These are phyloP conservation scores for Hypoxylon sp. DNA, from an alignment of 2,329 filamentous ascomycete genomes.

Conservation along the genomic window DNA sequence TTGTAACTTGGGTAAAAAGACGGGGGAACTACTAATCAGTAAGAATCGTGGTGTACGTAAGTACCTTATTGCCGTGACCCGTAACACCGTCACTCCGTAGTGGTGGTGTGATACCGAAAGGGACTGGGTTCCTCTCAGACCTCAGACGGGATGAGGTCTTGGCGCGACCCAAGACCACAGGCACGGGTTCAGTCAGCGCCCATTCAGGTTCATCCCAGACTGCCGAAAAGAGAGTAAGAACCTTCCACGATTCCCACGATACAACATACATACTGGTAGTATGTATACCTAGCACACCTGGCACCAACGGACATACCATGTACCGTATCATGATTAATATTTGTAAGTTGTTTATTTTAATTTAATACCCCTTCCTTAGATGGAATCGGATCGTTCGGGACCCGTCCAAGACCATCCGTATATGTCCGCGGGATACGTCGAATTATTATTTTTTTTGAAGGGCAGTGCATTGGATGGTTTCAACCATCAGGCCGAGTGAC, in stretches of 20 bases:
- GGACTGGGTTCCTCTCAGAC: conserved; percentile 25
- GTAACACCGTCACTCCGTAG: conserved; percentile 18
- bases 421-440: conserved; percentile 15
- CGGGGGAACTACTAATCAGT: conserved; percentile 20
- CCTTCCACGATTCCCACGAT: conserved; percentile 18
- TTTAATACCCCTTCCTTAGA: neutral
- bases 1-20: conserved; percentile 13
- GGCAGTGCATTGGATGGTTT: conserved; percentile 4
- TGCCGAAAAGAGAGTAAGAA: conserved; percentile 45
- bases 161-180: conserved; percentile 52
- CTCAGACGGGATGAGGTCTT: conserved; percentile 49
- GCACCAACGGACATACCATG: conserved; percentile 22
- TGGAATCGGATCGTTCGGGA: conserved; percentile 24
- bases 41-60: conserved; percentile 47
- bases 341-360: conserved; percentile 20
- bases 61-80: conserved; percentile 43
- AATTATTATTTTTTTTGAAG: conserved; percentile 1
- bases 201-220: conserved; percentile 48
- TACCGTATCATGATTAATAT: conserved; percentile 5
- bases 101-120: conserved; percentile 30
- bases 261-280: conserved; percentile 13
- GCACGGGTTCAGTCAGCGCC: conserved; percentile 51
- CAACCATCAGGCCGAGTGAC: conserved; percentile 19
- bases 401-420: conserved; percentile 1
- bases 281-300: neutral